Evolutionary conservation across 2,329 filamentous ascomycete genomes (phyloP).

Genomic region (Aspergillus aculeatus): DNA sequence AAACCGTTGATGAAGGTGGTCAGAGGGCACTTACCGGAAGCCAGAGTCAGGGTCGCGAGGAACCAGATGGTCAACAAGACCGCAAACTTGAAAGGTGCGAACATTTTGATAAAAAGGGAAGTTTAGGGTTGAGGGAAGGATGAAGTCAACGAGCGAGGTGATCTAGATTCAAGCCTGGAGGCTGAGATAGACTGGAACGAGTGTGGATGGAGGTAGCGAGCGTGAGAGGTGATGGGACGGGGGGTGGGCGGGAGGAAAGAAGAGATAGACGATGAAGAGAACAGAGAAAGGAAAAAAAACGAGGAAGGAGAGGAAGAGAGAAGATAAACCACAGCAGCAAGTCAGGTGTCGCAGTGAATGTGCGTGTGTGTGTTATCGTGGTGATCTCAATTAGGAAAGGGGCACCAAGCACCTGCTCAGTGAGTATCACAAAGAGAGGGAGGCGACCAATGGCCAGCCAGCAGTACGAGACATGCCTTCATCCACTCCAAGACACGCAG

Average conservation of each 20-base stretch:
- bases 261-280: not conserved
- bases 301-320: not conserved
- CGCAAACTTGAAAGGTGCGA: constrained; percentile 14
- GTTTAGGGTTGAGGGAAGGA: not conserved
- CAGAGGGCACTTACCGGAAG: constrained; percentile 21
- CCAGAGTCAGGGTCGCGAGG: constrained; percentile 16
- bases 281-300: not conserved
- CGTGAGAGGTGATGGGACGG: not conserved
- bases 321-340: constrained; percentile 5
- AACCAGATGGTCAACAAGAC: constrained; percentile 23
- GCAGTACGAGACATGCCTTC: not conserved
- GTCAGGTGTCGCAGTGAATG: not conserved
- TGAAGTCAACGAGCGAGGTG: not conserved
- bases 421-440: not conserved
- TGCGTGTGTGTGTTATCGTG: not conserved
- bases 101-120: constrained; percentile 4
- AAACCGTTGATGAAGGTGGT: not conserved
- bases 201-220: not conserved
- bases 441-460: not conserved
- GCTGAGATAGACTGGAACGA: not conserved
- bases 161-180: not conserved
- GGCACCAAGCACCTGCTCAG: not conserved
- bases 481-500: not conserved
- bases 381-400: constrained; percentile 3
- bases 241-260: too few relatives aligned